Base-by-base conservation (phyloP, 225 moss, liverwort and hornwort genomes). In the Straminergon stramineum region DNA sequence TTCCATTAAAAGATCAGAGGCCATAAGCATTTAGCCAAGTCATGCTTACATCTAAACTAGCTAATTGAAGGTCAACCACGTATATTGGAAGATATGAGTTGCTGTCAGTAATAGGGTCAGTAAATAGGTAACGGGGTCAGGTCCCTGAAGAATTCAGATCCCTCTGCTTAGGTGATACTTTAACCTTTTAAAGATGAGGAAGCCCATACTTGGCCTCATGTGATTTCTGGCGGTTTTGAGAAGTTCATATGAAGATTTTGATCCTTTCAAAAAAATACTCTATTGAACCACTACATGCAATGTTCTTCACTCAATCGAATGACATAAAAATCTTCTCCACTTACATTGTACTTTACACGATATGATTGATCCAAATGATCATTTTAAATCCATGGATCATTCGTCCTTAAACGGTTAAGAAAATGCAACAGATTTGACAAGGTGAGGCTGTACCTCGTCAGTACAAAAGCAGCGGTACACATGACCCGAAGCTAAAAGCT, bases 391-490 rank as follows among this genome's bases (percentile, higher is more conserved):
- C 83, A 26, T 58, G 67, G 37, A 35, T 52, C 37, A 37, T 58
- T 63, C 63, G 30, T 61, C 43, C 30, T 19, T 43, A 27, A 43
- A 69, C 39, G 60, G 28, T 80, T 80, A 28, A 39, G 28, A 60
- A n/a, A 58, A 57, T 85, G 55, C 69, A 86, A 56, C 53, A 41
- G 48, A 90, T 27, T 71, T 71, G 58, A 74, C 57, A 58, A 81
- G 31, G 45, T 55, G 77, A 81, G 37, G 22, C 57, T 41, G 88
- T 91, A 97, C 98, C 93, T 99, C 97, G 79, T 97, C 97, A 66
- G 95, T 93, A 86, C 96, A 97, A 77, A 99, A 99, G 86, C 99
- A 99, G 62, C 93, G 97, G 87, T 99, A 99, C 43, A 97, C 97
- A 83, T 95, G 95, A 88, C 97, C 97, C 53, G 97, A 94, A 65